These are phyloP conservation scores for Arthrobotrys sphaeroides DNA, from an alignment of 2,329 filamentous ascomycete species.

Conservation along the genomic window DNA sequence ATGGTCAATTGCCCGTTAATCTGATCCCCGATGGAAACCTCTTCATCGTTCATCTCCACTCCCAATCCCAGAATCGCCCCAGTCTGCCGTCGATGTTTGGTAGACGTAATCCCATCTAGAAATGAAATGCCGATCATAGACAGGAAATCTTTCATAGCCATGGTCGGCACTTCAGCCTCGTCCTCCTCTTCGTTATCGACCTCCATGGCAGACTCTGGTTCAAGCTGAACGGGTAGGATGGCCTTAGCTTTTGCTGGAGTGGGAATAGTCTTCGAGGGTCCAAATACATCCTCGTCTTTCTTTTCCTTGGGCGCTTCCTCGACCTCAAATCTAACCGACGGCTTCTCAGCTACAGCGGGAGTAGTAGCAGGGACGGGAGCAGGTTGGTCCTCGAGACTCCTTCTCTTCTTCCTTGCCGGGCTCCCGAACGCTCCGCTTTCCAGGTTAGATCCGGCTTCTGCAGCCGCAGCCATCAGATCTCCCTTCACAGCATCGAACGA, in stretches of 20 bases:
- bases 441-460: neutral
- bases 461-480: conserved; percentile 46
- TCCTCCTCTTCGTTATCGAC: conserved; percentile 65
- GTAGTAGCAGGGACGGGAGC: neutral
- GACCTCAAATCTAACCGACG: conserved; percentile 42
- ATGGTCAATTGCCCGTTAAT: conserved; percentile 91
- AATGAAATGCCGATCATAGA: conserved; percentile 97
- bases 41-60: conserved; percentile 60
- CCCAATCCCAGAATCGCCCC: conserved; percentile 53
- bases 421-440: conserved; percentile 30
- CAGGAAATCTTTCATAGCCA: conserved; percentile 90
- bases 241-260: neutral
- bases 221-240: neutral
- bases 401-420: conserved; percentile 51
- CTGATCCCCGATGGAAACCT: conserved; percentile 64
- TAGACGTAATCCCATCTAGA: conserved; percentile 92
- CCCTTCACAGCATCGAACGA: conserved; percentile 47
- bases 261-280: conserved; percentile 16
- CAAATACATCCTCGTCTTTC: conserved; percentile 34
- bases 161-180: conserved; percentile 64
- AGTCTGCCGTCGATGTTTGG: conserved; percentile 75
- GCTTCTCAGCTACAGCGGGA: conserved; percentile 16
- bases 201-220: conserved; percentile 27
- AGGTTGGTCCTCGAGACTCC: conserved; percentile 46
- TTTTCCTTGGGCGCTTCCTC: conserved; percentile 21